Conservation (phyloP, 257 asterid species). For the Datura wrightii region DNA sequence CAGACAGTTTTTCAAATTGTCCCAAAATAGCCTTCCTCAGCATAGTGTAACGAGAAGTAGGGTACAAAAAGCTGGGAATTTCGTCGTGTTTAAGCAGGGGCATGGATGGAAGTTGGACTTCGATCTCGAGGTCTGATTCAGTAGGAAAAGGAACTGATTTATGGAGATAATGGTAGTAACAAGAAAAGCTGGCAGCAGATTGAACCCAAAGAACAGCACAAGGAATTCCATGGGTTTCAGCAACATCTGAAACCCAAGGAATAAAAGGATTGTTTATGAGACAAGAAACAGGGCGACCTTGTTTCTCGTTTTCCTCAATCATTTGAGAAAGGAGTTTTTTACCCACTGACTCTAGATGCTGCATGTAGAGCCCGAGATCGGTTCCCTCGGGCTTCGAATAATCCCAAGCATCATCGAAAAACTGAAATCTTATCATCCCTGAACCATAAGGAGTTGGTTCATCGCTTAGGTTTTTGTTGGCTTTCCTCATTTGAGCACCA, state of each 20-base stretch:
- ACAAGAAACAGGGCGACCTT: slow-evolving; percentile 70
- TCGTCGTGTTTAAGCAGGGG: slow-evolving; percentile 73
- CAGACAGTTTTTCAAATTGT: slow-evolving; percentile 56
- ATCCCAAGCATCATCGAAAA: slow-evolving; percentile 71
- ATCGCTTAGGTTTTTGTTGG: slow-evolving; percentile 46
- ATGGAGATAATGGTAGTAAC: slow-evolving; percentile 60
- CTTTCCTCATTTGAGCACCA: slow-evolving; percentile 53
- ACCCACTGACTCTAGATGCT: slow-evolving; percentile 62
- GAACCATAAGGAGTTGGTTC: slow-evolving; percentile 52
- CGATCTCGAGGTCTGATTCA: slow-evolving; percentile 49
- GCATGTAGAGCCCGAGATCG: slow-evolving; percentile 40
- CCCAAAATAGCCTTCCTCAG: slow-evolving; percentile 56
- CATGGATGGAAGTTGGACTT: slow-evolving; percentile 59
- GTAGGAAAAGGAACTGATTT: slow-evolving; percentile 55
- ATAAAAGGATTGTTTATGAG: slow-evolving; percentile 67
- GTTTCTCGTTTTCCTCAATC: slow-evolving; percentile 50
- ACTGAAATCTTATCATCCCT: slow-evolving; percentile 68
- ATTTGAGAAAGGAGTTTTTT: slow-evolving; percentile 45
- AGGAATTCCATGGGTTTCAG: slow-evolving; percentile 56
- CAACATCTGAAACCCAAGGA: slow-evolving; percentile 81
- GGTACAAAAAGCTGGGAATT: slow-evolving; percentile 64
- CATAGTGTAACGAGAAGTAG: slow-evolving; percentile 43
- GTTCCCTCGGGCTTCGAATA: slow-evolving; percentile 35
- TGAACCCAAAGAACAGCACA: slow-evolving; percentile 80
- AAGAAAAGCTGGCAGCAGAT: slow-evolving; percentile 67